Evolutionary conservation across 106 monocot genomes (phyloP), one percentile per base, ranked within the genome.

Genomic region (Dendrobium chrysotoxum): DNA sequence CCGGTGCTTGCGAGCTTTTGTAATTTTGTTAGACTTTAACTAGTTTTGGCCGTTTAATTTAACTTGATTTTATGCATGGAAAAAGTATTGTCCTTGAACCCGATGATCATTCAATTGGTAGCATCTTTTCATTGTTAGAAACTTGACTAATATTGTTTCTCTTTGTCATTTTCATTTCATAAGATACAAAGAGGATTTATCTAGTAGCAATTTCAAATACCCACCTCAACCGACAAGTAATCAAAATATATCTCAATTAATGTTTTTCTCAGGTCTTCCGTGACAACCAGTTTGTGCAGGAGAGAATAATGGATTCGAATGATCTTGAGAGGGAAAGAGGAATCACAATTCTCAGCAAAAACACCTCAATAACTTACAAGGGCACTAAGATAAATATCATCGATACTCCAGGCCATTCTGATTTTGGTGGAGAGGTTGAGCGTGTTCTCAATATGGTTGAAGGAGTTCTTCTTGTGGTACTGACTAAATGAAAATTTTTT

Each of bases 391-490:
- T 98, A 77, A 98, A 98, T 80, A 93, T 98, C 44, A 98, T 98
- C 53, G 98, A 98, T 82, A 98, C 98, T 75, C 98, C 98, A 46
- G 98, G 98, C 21, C 98, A 98, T 79, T 95, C 98, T 31, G 98
- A 98, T 83, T 98, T 98, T 87, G 98, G 98, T 78, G 98, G 98
- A 81, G 98, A 98, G 79, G 98, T 98, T 4, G 98, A 98, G 78
- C 92, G 98, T 72, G 92, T 98, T 31, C 91, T 98, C 80, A 98
- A 98, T 84, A 98, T 98, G 98, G 98, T 98, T 77, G 98, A 98
- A 91, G 98, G 98, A 73, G 94, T 98, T 85, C 98, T 98, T 79
- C 87, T 98, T 77, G 98, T 98, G 98, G 98, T 98, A 98, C 40
- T 79, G 75, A 74, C 74, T 41, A 42, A 20, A 12, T 26, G 47